Base-by-base conservation (phyloP, 2,329 filamentous ascomycete species). In the Coniochaeta sp. region DNA sequence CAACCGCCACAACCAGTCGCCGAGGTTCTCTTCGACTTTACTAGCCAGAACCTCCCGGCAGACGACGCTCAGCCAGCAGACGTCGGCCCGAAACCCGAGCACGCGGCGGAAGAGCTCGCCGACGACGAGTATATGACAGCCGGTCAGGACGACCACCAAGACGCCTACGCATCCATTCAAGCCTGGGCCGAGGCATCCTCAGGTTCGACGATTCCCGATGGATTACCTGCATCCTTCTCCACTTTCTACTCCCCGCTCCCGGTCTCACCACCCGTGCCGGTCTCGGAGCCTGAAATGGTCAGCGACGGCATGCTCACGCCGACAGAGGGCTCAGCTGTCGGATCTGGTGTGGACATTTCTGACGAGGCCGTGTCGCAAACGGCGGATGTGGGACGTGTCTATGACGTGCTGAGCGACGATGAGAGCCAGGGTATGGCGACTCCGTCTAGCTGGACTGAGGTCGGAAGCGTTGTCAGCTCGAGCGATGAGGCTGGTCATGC, bases 381-480 rank as follows among this genome's bases (percentile, higher is more conserved):
- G 1, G 74, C 69, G 9, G 74, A 74, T 32, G 74, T 65, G 14
- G 74, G 72, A 19, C 69, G 70, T 1, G 74, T 78, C 50, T 82
- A 76, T 58, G 84, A 86, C 62, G 79, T 86, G 17, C 71, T 86
- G 74, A 87, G 83, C 65, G 81, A 85, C 64, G 83, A 81, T 65
- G 82, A 81, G 34, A 36, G 54, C 54, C 70, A 72, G 10, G 83
- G 82, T 32, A 80, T 86, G 66, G 71, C 77, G 59, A 88, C 85
- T 0, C 85, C 85, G 0, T 78, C 79, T 1, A 86, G 81, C 70
- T 88, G 85, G 85, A 85, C 82, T 7, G 85, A 88, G 68, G 79
- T 88, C 16, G 85, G 83, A 61, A 88, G 85, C 63, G 79, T 84
- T 14, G 74, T 86, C 28, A 87, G 84, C 68, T 56, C 54, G 28